Conservation (phyloP, 2,329 filamentous ascomycete genomes). For the Clarireedia monteithiana region DNA sequence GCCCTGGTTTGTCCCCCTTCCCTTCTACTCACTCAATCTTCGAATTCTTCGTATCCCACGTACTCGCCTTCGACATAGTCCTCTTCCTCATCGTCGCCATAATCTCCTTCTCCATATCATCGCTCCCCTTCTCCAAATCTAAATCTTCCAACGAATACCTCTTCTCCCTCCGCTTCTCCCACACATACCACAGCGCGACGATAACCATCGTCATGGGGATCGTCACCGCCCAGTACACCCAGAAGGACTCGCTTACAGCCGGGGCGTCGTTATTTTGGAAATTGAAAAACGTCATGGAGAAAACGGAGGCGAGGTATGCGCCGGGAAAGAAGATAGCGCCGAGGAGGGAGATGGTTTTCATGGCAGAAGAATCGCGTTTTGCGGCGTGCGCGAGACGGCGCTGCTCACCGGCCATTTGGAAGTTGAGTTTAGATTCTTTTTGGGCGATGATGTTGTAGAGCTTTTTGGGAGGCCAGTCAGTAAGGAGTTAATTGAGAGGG, state of each 20-base stretch:
- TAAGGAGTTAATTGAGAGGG: background rate
- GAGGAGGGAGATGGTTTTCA: conserved; percentile 58
- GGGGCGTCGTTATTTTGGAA: conserved; percentile 34
- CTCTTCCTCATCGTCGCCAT: conserved; percentile 24
- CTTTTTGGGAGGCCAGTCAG: conserved; percentile 29
- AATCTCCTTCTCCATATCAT: conserved; percentile 25
- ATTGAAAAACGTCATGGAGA: conserved; percentile 61
- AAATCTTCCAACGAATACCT: conserved; percentile 21
- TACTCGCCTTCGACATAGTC: conserved; percentile 24
- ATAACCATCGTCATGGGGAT: conserved; percentile 49
- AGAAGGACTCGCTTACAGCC: conserved; percentile 41
- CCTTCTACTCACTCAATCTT: background rate
- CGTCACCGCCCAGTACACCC: conserved; percentile 57
- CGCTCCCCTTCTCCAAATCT: conserved; percentile 24
- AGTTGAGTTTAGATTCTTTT: conserved; percentile 55
- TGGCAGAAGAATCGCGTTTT: conserved; percentile 41
- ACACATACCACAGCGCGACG: conserved; percentile 46
- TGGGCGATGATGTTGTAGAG: conserved; percentile 61
- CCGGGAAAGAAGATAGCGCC: conserved; percentile 57
- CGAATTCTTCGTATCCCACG: conserved; percentile 14
- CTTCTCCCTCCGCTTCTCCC: conserved; percentile 20
- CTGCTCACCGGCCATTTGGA: conserved; percentile 43
- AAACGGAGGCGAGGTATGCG: conserved; percentile 54
- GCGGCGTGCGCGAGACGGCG: conserved; percentile 33
- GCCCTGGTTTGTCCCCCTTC: background rate